These are phyloP conservation scores for Vigna trinervia DNA, from an alignment of 306 rosid genomes.

Conservation along the genomic window DNA sequence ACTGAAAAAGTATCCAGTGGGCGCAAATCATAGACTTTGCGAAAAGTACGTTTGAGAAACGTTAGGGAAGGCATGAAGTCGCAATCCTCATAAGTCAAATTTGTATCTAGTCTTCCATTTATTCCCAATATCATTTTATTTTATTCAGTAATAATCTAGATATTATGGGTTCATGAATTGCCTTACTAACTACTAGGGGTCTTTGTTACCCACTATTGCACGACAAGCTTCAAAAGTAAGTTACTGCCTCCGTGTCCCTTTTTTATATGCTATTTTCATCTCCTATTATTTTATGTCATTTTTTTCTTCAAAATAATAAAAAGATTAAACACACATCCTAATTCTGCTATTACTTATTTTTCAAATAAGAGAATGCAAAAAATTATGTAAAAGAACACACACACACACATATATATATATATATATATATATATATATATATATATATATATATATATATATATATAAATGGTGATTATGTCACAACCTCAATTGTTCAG, in stretches of 20 bases:
- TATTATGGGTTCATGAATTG: conserved; percentile 35
- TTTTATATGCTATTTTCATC: background rate
- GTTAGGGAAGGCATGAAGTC: conserved; percentile 53
- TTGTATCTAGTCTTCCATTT: conserved; percentile 38
- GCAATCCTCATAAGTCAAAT: conserved; percentile 43
- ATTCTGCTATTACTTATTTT: background rate
- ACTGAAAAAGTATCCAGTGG: conserved; percentile 58
- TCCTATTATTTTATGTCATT: background rate
- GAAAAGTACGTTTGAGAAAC: conserved; percentile 55
- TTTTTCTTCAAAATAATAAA: background rate
- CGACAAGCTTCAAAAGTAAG: conserved; percentile 54
- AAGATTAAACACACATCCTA: background rate
- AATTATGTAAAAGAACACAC: background rate
- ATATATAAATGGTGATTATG: background rate
- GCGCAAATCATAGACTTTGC: conserved; percentile 59
- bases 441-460: no score
- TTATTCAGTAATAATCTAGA: conserved; percentile 25
- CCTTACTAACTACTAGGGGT: conserved; percentile 44
- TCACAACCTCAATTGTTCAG: background rate
- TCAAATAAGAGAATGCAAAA: background rate
- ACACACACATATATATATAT: no score
- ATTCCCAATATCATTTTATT: conserved; percentile 19
- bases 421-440: no score
- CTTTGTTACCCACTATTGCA: conserved; percentile 38
- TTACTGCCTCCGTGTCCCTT: conserved; percentile 37